A percentile compares a stretch with the other conserved stretches of the same genome.
phyloP scores from a whole-genome alignment of 345 rosid species.

The Sonneratia caseolaris region DNA sequence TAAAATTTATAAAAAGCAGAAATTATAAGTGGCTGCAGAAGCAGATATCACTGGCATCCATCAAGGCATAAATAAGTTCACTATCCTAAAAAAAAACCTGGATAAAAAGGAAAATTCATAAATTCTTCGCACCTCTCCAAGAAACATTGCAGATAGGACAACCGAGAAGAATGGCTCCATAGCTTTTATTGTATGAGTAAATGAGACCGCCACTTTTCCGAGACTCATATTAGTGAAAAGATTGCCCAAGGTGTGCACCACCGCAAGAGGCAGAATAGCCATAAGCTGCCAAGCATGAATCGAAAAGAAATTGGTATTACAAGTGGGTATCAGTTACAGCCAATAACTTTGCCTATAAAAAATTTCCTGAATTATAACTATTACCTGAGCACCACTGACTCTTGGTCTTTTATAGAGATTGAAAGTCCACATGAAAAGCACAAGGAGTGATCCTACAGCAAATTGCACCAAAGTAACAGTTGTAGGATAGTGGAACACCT shows the following conservation, averaged over 20 bases:
- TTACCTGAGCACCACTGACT: conserved; percentile 23
- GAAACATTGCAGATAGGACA: conserved; percentile 43
- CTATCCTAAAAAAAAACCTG: neutral
- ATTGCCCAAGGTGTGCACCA: conserved; percentile 33
- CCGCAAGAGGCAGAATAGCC: conserved; percentile 31
- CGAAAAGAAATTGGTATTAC: neutral
- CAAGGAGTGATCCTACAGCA: conserved; percentile 33
- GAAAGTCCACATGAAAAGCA: conserved; percentile 36
- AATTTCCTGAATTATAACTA: neutral
- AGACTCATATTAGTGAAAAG: conserved; percentile 46
- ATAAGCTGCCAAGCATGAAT: conserved; percentile 19
- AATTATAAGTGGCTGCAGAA: neutral
- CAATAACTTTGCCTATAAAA: neutral
- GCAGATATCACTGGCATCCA: neutral
- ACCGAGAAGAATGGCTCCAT: conserved; percentile 50
- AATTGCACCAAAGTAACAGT: conserved; percentile 32
- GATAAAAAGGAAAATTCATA: neutral
- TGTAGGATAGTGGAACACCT: conserved; percentile 33
- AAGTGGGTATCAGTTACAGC: neutral
- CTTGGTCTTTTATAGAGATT: conserved; percentile 39
- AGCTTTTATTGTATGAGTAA: conserved; percentile 48
- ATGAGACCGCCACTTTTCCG: conserved; percentile 47
- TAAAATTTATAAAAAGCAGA: neutral
- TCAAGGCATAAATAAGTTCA: neutral
- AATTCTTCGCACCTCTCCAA: conserved; percentile 30